Conservation (phyloP, 2,329 filamentous ascomycete species). For the Neophaeococcomyces aloes region DNA sequence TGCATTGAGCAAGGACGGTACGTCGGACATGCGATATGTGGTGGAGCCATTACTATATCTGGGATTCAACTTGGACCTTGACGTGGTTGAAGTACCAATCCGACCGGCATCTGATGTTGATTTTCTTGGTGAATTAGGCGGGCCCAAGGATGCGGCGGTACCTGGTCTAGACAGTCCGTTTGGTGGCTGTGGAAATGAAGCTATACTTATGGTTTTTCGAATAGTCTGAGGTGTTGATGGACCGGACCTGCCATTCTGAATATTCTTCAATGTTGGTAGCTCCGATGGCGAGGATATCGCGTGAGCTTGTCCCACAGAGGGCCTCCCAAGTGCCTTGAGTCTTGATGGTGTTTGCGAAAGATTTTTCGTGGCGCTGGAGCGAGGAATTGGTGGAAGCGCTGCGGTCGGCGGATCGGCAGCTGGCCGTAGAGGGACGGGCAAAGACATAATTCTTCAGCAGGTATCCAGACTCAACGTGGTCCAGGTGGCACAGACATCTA, state of each 20-base stretch:
- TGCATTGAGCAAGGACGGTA: constrained; percentile 68
- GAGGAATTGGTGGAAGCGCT: constrained; percentile 63
- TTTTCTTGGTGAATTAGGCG: constrained; percentile 25
- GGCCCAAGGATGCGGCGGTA: constrained; percentile 41
- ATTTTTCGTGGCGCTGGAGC: constrained; percentile 53
- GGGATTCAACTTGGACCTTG: constrained; percentile 46
- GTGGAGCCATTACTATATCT: constrained; percentile 46
- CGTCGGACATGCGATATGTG: constrained; percentile 39
- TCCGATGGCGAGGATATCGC: constrained; percentile 40
- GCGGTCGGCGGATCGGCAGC: constrained; percentile 57
- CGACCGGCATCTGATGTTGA: constrained; percentile 37
- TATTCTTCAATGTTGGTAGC: constrained; percentile 49
- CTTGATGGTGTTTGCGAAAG: constrained; percentile 31
- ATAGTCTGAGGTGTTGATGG: constrained; percentile 54
- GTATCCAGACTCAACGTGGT: background rate
- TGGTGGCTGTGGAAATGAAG: constrained; percentile 84
- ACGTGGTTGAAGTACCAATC: constrained; percentile 24
- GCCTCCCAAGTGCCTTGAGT: constrained; percentile 38
- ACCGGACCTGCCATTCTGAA: constrained; percentile 30
- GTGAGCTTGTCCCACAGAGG: constrained; percentile 37
- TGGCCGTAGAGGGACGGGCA: constrained; percentile 42
- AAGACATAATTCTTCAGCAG: constrained; percentile 6
- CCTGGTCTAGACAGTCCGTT: constrained; percentile 53
- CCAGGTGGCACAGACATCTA: background rate
- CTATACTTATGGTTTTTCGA: constrained; percentile 84